phyloP scores from a whole-genome alignment of 352 stramenopile species.

The Phytophthora podocarpi region DNA sequence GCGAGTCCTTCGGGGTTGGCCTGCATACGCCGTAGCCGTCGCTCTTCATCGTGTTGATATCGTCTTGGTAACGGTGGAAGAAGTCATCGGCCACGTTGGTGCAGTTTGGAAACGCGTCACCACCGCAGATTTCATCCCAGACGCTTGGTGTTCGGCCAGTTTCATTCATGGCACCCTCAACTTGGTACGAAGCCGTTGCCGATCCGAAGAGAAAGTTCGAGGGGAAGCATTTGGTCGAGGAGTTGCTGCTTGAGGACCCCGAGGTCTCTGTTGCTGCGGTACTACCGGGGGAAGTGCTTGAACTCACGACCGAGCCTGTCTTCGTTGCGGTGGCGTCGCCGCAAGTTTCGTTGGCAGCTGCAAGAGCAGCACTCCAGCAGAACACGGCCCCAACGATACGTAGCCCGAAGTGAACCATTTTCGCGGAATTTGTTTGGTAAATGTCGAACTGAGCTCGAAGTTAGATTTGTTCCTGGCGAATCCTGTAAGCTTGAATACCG shows the following conservation, averaged over 20 bases:
- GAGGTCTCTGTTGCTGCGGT: neutral
- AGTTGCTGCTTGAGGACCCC: slow-evolving; percentile 16
- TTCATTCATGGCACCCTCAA: slow-evolving; percentile 87
- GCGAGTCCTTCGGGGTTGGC: slow-evolving; percentile 85
- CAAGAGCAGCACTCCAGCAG: neutral
- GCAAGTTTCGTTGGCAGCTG: neutral
- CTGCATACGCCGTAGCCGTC: slow-evolving; percentile 83
- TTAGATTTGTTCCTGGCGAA: no score
- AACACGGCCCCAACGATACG: neutral
- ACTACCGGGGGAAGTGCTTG: neutral
- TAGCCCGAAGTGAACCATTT: slow-evolving; percentile 9
- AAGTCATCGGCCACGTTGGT: slow-evolving; percentile 92
- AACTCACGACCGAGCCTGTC: no score
- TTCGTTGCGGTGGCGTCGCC: no score
- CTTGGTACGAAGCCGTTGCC: slow-evolving; percentile 88
- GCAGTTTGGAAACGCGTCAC: slow-evolving; percentile 54
- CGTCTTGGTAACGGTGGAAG: slow-evolving; percentile 88
- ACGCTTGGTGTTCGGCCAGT: slow-evolving; percentile 79
- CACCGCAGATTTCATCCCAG: slow-evolving; percentile 90
- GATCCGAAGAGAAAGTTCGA: slow-evolving; percentile 77
- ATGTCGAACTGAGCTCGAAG: no score
- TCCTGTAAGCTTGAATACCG: no score
- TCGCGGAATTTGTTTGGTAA: no score
- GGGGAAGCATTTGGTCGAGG: slow-evolving; percentile 42
- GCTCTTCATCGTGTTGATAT: slow-evolving; percentile 91